These are phyloP conservation scores for Candida maltosa DNA, from an alignment of 805 yeast species.

Conservation along the genomic window DNA sequence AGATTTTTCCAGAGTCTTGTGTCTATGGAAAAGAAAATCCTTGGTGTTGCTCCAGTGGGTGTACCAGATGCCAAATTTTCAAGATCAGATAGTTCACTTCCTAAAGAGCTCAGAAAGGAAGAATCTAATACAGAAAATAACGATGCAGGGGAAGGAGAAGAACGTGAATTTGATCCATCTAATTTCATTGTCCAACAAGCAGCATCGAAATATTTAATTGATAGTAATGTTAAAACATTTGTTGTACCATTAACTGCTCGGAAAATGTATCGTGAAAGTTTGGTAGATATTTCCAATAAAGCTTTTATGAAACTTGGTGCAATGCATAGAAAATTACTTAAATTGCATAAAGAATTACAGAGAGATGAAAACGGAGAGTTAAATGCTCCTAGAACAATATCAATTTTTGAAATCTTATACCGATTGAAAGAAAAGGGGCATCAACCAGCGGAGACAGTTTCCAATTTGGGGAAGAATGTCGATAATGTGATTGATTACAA, in stretches of 20 bases:
- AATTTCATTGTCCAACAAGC: conserved; percentile 34
- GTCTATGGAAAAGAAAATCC: conserved; percentile 25
- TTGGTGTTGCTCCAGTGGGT: conserved; percentile 37
- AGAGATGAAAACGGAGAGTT: conserved; percentile 30
- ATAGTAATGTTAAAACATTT: conserved; percentile 33
- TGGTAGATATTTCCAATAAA: conserved; percentile 34
- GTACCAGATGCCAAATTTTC: conserved; percentile 28
- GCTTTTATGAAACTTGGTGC: conserved; percentile 40
- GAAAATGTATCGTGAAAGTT: conserved; percentile 27
- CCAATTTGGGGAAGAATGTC: conserved; percentile 10
- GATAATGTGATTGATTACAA: conserved; percentile 9
- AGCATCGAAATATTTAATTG: conserved; percentile 28
- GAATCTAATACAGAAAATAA: conserved; percentile 2
- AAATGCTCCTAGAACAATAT: conserved; percentile 28
- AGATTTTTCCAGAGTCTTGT: conserved; percentile 19
- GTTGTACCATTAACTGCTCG: conserved; percentile 35
- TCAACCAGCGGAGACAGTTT: neutral
- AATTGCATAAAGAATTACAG: conserved; percentile 45
- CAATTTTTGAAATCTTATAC: conserved; percentile 32
- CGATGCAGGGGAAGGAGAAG: conserved; percentile 8
- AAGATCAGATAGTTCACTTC: conserved; percentile 17
- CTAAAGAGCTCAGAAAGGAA: conserved; percentile 12
- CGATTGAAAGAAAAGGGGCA: conserved; percentile 10
- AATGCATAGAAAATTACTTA: conserved; percentile 40
- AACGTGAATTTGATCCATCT: conserved; percentile 11